Evolutionary conservation across 176 grass and related monocot genomes (phyloP).

Genomic region (Rhynchospora tenuis): DNA sequence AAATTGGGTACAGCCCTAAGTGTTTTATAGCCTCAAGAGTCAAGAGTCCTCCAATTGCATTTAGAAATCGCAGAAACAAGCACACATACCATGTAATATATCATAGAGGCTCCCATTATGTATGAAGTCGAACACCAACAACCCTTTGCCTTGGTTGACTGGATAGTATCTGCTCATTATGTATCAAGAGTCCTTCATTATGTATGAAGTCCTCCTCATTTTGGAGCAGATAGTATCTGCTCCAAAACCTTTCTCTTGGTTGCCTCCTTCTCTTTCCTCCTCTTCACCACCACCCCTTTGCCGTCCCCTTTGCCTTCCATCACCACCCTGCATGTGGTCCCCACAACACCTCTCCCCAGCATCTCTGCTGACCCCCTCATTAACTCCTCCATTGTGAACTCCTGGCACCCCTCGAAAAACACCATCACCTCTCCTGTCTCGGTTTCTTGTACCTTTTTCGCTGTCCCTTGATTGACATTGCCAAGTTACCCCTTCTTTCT

Average conservation of each 20-base stretch:
- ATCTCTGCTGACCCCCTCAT: conserved; percentile 86
- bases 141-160: conserved; percentile 39
- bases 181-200: too few relatives aligned
- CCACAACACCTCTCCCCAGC: conserved; percentile 62
- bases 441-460: conserved; percentile 6
- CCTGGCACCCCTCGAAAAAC: conserved; percentile 62
- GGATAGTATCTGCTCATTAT: too few relatives aligned
- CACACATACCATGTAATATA: conserved; percentile 55
- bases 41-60: background rate
- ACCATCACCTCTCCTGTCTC: conserved; percentile 46
- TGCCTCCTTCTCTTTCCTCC: conserved; percentile 44
- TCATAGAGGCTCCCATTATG: conserved; percentile 56
- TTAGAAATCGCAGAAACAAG: background rate
- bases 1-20: background rate
- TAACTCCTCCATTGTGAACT: conserved; percentile 58
- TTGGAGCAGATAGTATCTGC: too few relatives aligned
- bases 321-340: conserved; percentile 68
- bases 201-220: too few relatives aligned
- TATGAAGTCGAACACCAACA: conserved; percentile 79
- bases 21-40: background rate
- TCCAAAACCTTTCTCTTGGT: conserved; percentile 37
- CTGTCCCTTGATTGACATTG: background rate
- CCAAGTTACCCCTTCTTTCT: conserved; percentile 3
- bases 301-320: conserved; percentile 38
- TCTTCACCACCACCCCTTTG: conserved; percentile 50